A percentile compares a stretch with the other conserved stretches of the same genome.
Evolutionary conservation across 2,329 filamentous ascomycete genomes (phyloP).

Genomic region (Tolypocladium inflatum): DNA sequence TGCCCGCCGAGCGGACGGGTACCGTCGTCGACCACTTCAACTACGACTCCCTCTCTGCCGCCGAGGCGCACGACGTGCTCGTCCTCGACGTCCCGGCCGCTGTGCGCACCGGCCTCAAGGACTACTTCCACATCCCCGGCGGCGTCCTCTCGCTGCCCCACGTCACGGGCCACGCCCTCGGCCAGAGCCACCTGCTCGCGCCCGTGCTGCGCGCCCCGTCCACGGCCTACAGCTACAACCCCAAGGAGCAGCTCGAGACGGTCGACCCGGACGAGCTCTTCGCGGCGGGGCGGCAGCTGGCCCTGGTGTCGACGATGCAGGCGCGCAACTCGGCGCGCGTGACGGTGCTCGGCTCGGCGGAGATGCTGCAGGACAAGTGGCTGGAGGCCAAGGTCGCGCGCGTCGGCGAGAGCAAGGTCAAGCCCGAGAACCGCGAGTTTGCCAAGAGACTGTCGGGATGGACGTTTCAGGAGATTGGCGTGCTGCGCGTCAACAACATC

Average conservation of each 20-base stretch:
- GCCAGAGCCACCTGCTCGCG: conserved; percentile 65
- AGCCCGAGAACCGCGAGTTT: conserved; percentile 76
- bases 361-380: conserved; percentile 84
- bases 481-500: conserved; percentile 74
- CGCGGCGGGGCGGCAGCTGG: conserved; percentile 73
- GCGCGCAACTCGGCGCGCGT: conserved; percentile 89
- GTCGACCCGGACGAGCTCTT: conserved; percentile 69
- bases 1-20: conserved; percentile 78
- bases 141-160: conserved; percentile 70
- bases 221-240: conserved; percentile 89
- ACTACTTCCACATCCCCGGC: conserved; percentile 56
- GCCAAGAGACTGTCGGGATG: conserved; percentile 80
- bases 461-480: conserved; percentile 91
- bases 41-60: conserved; percentile 68
- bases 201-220: conserved; percentile 74
- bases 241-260: conserved; percentile 67
- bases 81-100: conserved; percentile 61
- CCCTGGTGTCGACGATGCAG: conserved; percentile 78
- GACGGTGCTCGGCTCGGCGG: conserved; percentile 73
- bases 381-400: conserved; percentile 72
- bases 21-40: conserved; percentile 93
- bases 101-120: conserved; percentile 59
- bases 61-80: conserved; percentile 82
- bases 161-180: conserved; percentile 72
- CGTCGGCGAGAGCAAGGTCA: conserved; percentile 38